Evolutionary conservation across 163 green algal genomes (phyloP), one percentile per base, ranked within the genome.

Genomic region (Smithsoniella earleae): DNA sequence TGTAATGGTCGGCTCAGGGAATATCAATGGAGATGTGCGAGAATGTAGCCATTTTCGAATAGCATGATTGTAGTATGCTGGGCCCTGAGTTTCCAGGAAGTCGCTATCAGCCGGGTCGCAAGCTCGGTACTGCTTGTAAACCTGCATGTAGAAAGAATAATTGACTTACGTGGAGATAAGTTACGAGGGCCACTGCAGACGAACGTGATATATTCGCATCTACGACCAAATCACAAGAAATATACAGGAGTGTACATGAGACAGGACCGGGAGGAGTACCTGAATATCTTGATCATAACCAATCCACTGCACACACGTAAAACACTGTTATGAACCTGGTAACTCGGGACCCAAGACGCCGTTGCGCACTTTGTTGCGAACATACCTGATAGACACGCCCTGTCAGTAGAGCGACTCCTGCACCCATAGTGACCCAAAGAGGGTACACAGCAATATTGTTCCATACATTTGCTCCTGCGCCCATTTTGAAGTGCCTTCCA

Each of bases 251-350:
- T 49, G 40, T 13, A 13, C 40, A 49, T 13, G 13, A 13, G 10
- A 36, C 58, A 43, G n/a, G n/a, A n/a, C n/a, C n/a, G n/a, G n/a
- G n/a, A n/a, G n/a, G n/a, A n/a, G n/a, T 13, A 69, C 58, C 58
- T 69, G 58, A 43, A 69, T 69, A 34, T 69, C 58, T 34, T 69
- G 58, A 33, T 69, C 58, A 16, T 38, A 38, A 33, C 16, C 25
- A 30, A 69, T 31, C 58, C 58, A 69, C 34, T 69, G 58, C 27
- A 69, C n/a, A 69, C 3, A 37, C n/a, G 27, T 38, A 38, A 4
- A 36, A 30, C 6, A 13, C 22, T n/a, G 34, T 3, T 5, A 69
- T 38, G 5, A 3, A 65, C 8, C 8, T 22, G 28, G 18, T 13
- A 65, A 65, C 8, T 13, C 20, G 8, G 31, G 0, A 20, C 18